phyloP scores from a whole-genome alignment of 306 rosid species.

The Cercis canadensis region DNA sequence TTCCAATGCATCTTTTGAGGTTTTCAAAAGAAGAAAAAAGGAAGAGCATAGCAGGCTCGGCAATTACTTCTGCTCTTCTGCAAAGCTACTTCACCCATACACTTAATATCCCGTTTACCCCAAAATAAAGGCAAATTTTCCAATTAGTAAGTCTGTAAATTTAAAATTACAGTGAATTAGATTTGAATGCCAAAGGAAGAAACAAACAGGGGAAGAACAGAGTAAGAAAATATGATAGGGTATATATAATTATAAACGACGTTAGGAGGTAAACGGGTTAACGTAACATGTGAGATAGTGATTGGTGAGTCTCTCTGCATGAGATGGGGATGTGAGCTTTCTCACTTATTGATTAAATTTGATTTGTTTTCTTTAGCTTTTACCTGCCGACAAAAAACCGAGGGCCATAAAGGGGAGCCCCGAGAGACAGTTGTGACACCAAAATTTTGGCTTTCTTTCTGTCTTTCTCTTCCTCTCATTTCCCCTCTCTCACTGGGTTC shows the following conservation, averaged over 20 bases:
- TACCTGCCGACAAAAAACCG: conserved; percentile 80
- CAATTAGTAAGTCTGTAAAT: not conserved
- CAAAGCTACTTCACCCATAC: conserved; percentile 27
- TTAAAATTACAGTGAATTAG: conserved; percentile 9
- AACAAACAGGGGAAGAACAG: not conserved
- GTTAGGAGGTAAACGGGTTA: conserved; percentile 36
- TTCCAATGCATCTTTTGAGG: conserved; percentile 50
- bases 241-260: not conserved
- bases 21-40: conserved; percentile 40
- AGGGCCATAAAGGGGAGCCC: conserved; percentile 51
- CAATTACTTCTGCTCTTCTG: conserved; percentile 28
- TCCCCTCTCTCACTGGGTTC: conserved; percentile 36
- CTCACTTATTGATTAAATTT: conserved; percentile 42
- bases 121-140: too few relatives aligned
- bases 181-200: conserved; percentile 16
- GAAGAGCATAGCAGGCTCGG: conserved; percentile 22
- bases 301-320: conserved; percentile 43
- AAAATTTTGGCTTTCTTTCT: conserved; percentile 17
- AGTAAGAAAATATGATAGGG: not conserved
- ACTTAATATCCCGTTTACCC: conserved; percentile 24
- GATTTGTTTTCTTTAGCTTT: conserved; percentile 41
- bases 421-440: conserved; percentile 33
- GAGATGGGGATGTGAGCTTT: conserved; percentile 53
- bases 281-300: conserved; percentile 34
- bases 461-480: conserved; percentile 6